A percentile compares a stretch with the other conserved stretches of the same genome.
Conservation (phyloP, 2,329 filamentous ascomycete genomes). For the Waltergamsia citrina region DNA sequence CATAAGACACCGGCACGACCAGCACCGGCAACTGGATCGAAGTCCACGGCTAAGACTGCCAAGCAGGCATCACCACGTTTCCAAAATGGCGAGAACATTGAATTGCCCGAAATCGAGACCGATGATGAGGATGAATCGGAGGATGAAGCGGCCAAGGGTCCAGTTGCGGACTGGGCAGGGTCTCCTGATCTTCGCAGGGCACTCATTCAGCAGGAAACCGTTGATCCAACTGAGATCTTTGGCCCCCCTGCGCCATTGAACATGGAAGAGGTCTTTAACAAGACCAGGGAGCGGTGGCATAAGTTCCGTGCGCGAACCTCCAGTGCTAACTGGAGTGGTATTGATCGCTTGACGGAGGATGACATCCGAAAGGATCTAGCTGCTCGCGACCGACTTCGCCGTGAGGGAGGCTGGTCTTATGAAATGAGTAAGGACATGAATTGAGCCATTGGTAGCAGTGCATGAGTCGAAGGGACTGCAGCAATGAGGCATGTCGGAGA, state of each 20-base stretch:
- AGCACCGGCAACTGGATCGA: constrained; percentile 25
- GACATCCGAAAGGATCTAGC: constrained; percentile 75
- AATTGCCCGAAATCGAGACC: constrained; percentile 89
- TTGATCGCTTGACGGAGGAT: constrained; percentile 76
- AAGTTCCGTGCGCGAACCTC: constrained; percentile 87
- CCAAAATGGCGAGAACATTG: constrained; percentile 80
- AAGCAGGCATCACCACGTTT: constrained; percentile 72
- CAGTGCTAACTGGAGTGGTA: constrained; percentile 85
- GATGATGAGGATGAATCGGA: constrained; percentile 78
- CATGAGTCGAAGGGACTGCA: too few relatives aligned
- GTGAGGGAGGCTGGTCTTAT: constrained; percentile 81
- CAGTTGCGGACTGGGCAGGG: constrained; percentile 76
- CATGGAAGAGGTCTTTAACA: constrained; percentile 94
- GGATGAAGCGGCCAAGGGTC: constrained; percentile 28
- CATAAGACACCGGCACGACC: constrained; percentile 64
- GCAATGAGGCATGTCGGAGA: too few relatives aligned
- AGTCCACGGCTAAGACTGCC: constrained; percentile 51
- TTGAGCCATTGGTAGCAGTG: too few relatives aligned
- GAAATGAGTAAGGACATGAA: constrained; percentile 41
- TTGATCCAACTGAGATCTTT: constrained; percentile 81
- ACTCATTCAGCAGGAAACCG: constrained; percentile 71
- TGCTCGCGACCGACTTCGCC: constrained; percentile 67
- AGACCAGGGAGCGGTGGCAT: constrained; percentile 75
- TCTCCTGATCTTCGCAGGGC: constrained; percentile 71
- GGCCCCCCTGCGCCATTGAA: constrained; percentile 79